Evolutionary conservation across 1,284 basidiomycete species (phyloP), one percentile per base, ranked within the genome.

Genomic region (Puccinia hordei): DNA sequence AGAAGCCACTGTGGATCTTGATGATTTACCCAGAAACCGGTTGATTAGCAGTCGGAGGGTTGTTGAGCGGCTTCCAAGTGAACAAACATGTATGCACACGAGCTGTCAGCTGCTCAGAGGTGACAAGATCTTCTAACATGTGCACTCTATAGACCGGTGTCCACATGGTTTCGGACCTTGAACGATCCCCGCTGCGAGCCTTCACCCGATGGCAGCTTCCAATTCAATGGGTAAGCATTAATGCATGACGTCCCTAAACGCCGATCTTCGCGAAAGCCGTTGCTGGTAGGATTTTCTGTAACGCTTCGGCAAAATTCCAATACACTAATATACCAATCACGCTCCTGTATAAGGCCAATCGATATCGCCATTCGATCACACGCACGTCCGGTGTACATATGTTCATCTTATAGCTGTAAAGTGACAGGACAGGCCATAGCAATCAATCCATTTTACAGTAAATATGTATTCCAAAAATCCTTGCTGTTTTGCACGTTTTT

Each of bases 61-160:
- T 22, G 38, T 66, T 66, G 63, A 66, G 63, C 63, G 63, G 63
- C 63, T 33, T 35, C 15, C 33, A 63, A 63, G 30, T 44, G 38
- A 24, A 35, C 63, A 66, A 33, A 35, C 19, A 66, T 24, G 41
- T 35, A 66, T 24, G 41, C n/a, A 66, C 27, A 66, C 2, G n/a
- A 66, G 1, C 24, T 27, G 63, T 33, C 63, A 66, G 35, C 38
- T n/a, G n/a, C n/a, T 66, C 41, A 66, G 9, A 38, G 61, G 9
- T 22, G 61, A 33, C 63, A 44, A 41, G 53, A 24, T 41, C 19
- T 66, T 35, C n/a, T 44, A n/a, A n/a, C n/a, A 55, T 19, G 19
- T 24, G 22, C 33, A 5, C 38, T 38, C 63, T 19, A 66, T 66
- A 22, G 17, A 63, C 61, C 33, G 33, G 17, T 4, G 61, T 63